Evolutionary conservation across 805 yeast species (phyloP), one percentile per base, ranked within the genome.

Genomic region (Isabelozyma heimii): DNA sequence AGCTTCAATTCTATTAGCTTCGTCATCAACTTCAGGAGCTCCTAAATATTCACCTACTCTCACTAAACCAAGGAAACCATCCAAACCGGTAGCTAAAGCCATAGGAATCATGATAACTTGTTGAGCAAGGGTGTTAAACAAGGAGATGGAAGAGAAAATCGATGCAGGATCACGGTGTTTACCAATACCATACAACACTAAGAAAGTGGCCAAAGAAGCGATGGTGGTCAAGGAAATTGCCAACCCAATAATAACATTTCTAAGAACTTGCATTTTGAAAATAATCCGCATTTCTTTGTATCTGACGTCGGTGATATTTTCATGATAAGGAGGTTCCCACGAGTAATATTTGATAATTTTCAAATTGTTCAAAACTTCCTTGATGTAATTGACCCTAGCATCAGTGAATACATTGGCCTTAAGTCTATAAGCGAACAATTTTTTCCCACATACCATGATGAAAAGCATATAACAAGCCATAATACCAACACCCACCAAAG

Each of bases 271-370:
- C 73, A 89, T 80, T 46, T 69, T 72, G 52, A 83, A 76, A 50
- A 91, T 77, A 45, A 74, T 71, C 4, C 59, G 56, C 79, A 88
- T 83, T 67, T 91, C 97, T 16, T 70, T 60, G 0, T 61, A 58
- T 62, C 97, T 80, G 26, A 81, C 73, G 10, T 72, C 75, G 13
- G 80, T 60, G 35, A 91, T 77, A 46, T 77, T 70, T 8, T 75
- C 64, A 47, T 76, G 75, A 62, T 89, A 91, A 0, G 97, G 91
- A 30, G 75, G 75, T 67, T 91, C 97, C 97, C 97, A 91, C 1
- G 95, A 88, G 63, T 91, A 91, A 63, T 80, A 87, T 70, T 91
- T 91, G 65, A 91, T 88, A 63, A 85, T 77, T 60, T 87, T 89
- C 77, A 91, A 80, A 54, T 87, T 83, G 60, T 80, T 83, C 54